Evolutionary conservation across 164 flowering plant genomes (phyloP), one percentile per base, ranked within the genome.

Genomic region (Saururus chinensis): DNA sequence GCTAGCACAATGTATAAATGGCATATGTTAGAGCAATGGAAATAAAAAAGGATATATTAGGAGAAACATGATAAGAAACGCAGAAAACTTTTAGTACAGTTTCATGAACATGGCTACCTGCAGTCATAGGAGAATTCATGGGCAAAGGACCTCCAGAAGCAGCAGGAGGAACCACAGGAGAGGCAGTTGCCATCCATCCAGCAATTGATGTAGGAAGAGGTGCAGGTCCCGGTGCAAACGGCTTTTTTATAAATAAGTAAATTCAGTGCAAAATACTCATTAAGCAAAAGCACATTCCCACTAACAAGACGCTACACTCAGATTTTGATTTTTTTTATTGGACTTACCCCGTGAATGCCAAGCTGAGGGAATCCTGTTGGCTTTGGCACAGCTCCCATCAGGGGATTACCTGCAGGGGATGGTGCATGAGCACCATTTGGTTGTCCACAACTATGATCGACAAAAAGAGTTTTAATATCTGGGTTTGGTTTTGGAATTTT

Each of bases 391-490:
- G 86, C 66, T 57, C 86, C 93, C 25, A 85, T 74, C 62, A 88
- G 42, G 20, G 89, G 88, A 81, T 81, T 82, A 58, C 68, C 83
- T 12, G 77, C 92, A 24, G 95, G 95, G 17, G 96, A 89, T 57
- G 95, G 92, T 23, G 95, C 95, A 35, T 88, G 75, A 26, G 96
- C 95, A 64, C 89, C 95, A 81, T 85, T 87, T 56, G 89, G 92
- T 68, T 82, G 92, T 37, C 84, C 96, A 76, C 96, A 89, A 21
- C 87, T 66, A 65, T 89, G 96, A 72, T 89, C 96, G 63, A 87
- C 89, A 79, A 89, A 89, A 13, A 89, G 84, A 55, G 96, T 89
- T 64, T 90, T 90, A 51, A 90, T 90, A 71, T 90, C 97, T 40
- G 97, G 97, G 71, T 90, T 90, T 9, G 95, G 90, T 73, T 85